Evolutionary conservation across 805 yeast genomes (phyloP), one percentile per base, ranked within the genome.

Genomic region (Pichia heedii): DNA sequence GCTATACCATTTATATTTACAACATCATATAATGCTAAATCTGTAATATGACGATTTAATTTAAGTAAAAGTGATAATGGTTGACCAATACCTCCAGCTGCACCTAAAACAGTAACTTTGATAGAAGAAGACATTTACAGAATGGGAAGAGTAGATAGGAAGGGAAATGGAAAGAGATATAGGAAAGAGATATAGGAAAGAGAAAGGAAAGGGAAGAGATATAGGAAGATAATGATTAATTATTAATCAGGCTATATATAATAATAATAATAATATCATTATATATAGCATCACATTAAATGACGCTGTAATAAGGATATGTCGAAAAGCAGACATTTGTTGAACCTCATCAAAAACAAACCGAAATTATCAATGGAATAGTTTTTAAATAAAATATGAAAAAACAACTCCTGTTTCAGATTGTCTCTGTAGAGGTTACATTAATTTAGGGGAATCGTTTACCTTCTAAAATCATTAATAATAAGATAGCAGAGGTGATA

Each of bases 91-190:
- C 79, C 79, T 55, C 95, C 95, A 43, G 90, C 88, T 46, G 96
- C 96, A 52, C 96, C 96, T 42, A 81, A 72, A 47, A 87, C 88
- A 44, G 95, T 75, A 42, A 85, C 94, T 71, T 43, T 43, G 32
- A 43, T 32, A 24, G 27, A 24, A 2, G 27, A 7, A 1, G 27
- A 24, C 27, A 24, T 24, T 24, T 27, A 13, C 3, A 13, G 18
- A 9, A 29, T 10, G 37, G 5, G 7, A 24, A 3, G 10, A 11
- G 22, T 35, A n/a, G 4, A 8, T 18, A 3, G 13, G 16, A 24
- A 24, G 5, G 6, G 11, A 5, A 5, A 24, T 24, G 15, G 3
- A 13, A 27, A 9, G 16, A n/a, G 32, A 29, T 29, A 29, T 13
- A 13, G 11, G 27, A 24, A 24, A 24, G 27, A 11, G 27, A 24